phyloP scores from a whole-genome alignment of 345 rosid species.

The Gossypium longicalyx region DNA sequence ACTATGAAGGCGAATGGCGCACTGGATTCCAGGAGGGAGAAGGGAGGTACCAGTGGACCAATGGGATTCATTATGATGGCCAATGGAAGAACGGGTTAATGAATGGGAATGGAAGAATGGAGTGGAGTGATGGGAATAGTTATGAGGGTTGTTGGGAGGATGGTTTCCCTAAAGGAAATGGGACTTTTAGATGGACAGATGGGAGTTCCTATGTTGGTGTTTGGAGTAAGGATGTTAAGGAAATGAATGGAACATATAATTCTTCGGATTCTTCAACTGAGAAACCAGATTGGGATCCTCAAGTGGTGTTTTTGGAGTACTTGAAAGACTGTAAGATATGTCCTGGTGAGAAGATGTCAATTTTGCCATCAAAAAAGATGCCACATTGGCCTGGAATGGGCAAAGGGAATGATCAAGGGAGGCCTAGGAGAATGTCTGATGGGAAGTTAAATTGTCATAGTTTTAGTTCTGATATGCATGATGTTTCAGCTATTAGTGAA shows the following conservation, averaged over 20 bases:
- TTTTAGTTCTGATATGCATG: slow-evolving; percentile 27
- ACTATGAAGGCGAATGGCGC: slow-evolving; percentile 88
- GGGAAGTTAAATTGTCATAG: slow-evolving; percentile 53
- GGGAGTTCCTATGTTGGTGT: slow-evolving; percentile 85
- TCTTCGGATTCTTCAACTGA: slow-evolving; percentile 52
- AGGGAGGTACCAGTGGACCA: slow-evolving; percentile 88
- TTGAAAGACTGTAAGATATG: slow-evolving; percentile 56
- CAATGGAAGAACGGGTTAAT: slow-evolving; percentile 73
- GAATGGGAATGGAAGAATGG: slow-evolving; percentile 79
- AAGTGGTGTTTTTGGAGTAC: slow-evolving; percentile 46
- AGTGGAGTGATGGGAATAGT: slow-evolving; percentile 78
- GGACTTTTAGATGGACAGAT: slow-evolving; percentile 65
- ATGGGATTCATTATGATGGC: slow-evolving; percentile 68
- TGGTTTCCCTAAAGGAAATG: slow-evolving; percentile 81
- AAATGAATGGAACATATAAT: slow-evolving; percentile 74
- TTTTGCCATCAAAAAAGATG: slow-evolving; percentile 82
- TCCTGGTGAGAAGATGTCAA: slow-evolving; percentile 55
- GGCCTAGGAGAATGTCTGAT: slow-evolving; percentile 59
- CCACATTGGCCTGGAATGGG: slow-evolving; percentile 52
- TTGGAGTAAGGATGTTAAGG: slow-evolving; percentile 80
- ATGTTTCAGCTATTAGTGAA: slow-evolving; percentile 24
- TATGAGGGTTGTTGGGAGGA: slow-evolving; percentile 94
- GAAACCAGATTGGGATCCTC: slow-evolving; percentile 79
- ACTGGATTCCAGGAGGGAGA: slow-evolving; percentile 82
- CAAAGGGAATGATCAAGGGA: slow-evolving; percentile 27